Percentiles rank a stretch among this genome's conserved stretches.
phyloP scores from a whole-genome alignment of 2,329 filamentous ascomycete species.

The Aspergillus sp. region DNA sequence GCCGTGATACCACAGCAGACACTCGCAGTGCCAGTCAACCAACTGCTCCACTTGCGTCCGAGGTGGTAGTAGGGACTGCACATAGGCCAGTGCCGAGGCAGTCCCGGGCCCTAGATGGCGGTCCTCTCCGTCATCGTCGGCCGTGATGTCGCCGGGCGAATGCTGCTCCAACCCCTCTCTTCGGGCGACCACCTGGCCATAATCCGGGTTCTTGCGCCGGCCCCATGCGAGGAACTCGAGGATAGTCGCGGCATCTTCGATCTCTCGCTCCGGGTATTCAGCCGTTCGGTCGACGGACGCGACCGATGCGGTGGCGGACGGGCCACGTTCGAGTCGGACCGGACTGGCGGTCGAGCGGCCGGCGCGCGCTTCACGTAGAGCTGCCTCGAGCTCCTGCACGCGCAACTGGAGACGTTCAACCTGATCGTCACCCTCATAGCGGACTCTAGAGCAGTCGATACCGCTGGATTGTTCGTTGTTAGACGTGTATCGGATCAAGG shows the following conservation, averaged over 20 bases:
- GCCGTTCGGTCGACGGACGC: conserved; percentile 1
- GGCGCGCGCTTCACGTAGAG: conserved; percentile 11
- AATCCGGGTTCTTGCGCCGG: conserved; percentile 40
- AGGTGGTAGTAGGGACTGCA: conserved; percentile 38
- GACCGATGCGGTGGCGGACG: not conserved
- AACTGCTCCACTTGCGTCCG: conserved; percentile 21
- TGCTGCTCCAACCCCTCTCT: conserved; percentile 11
- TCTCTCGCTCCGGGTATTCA: conserved; percentile 15
- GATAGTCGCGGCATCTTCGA: conserved; percentile 45
- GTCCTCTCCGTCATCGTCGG: conserved; percentile 11
- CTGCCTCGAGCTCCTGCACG: conserved; percentile 26
- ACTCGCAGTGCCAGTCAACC: conserved; percentile 38
- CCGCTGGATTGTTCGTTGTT: not conserved
- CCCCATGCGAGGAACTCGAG: conserved; percentile 51
- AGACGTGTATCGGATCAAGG: too few species aligned
- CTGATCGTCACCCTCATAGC: conserved; percentile 9
- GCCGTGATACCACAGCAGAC: conserved; percentile 40
- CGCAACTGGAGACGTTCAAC: conserved; percentile 22
- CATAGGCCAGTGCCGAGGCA: conserved; percentile 13
- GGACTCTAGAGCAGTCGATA: not conserved
- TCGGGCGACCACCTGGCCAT: conserved; percentile 23
- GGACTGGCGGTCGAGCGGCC: conserved; percentile 4
- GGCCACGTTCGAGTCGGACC: not conserved
- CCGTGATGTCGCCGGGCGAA: conserved; percentile 21
- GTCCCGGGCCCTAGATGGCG: not conserved